phyloP scores from a whole-genome alignment of 108 stramenopile genomes.

The Mediolabrus comicus region DNA sequence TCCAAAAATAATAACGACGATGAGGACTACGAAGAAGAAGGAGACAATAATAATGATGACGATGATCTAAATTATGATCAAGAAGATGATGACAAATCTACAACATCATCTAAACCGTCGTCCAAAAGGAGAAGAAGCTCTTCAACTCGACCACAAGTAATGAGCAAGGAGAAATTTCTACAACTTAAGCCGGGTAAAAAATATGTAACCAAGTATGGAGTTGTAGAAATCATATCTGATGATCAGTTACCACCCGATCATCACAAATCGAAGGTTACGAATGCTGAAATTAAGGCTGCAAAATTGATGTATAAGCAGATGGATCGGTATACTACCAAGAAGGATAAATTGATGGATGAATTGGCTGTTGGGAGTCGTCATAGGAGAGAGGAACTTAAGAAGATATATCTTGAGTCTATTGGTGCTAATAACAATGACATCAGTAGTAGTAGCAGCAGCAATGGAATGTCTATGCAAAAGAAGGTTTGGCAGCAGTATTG shows the following conservation, averaged over 20 bases:
- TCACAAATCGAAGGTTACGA: not conserved
- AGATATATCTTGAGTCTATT: conserved; percentile 12
- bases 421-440: not conserved
- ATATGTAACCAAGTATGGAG: conserved; percentile 66
- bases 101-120: not conserved
- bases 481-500: conserved; percentile 25
- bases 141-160: not conserved
- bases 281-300: not conserved
- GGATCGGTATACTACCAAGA: not conserved
- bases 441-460: not conserved
- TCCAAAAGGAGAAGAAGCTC: not conserved
- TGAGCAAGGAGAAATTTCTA: conserved; percentile 18
- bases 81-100: not conserved
- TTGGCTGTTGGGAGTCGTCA: conserved; percentile 17
- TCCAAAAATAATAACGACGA: no score
- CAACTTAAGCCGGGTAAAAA: conserved; percentile 47
- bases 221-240: conserved; percentile 75
- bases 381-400: conserved; percentile 14
- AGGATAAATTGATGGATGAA: not conserved
- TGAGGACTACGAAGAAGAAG: conserved; percentile 1
- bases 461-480: not conserved
- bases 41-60: not conserved
- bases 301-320: not conserved
- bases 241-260: conserved; percentile 40
- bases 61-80: not conserved